Evolutionary conservation across 495 filamentous ascomycete genomes (phyloP).

Genomic region (Aspergillus sclerotioniger): DNA sequence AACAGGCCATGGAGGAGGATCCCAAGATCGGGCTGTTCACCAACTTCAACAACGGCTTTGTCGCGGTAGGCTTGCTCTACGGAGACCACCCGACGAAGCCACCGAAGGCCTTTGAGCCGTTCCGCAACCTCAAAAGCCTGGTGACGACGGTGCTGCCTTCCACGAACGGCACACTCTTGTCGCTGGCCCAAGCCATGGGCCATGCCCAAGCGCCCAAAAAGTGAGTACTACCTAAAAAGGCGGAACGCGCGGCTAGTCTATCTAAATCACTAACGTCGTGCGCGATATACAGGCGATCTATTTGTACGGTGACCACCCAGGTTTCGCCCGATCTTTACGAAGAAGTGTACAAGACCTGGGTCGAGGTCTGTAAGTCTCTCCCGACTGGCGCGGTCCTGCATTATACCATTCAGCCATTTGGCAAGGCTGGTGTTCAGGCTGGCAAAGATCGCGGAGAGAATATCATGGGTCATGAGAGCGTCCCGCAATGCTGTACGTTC

Average conservation of each 20-base stretch:
- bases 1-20: constrained; percentile 3
- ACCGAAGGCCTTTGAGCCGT: constrained; percentile 21
- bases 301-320: constrained; percentile 15
- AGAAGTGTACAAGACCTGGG: constrained; percentile 15
- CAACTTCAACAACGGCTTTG: constrained; percentile 19
- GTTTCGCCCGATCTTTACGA: constrained; percentile 18
- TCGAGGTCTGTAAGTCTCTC: constrained; percentile 1
- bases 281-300: constrained; percentile 9
- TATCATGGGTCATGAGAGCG: constrained; percentile 18
- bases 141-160: constrained; percentile 10
- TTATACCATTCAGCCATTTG: constrained; percentile 18
- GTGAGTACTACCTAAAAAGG: not conserved
- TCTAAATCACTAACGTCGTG: not conserved
- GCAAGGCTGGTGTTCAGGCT: constrained; percentile 12
- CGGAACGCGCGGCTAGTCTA: not conserved
- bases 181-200: constrained; percentile 12
- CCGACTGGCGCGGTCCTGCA: constrained; percentile 4
- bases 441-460: constrained; percentile 19
- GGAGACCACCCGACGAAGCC: constrained; percentile 17
- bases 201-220: not conserved
- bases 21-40: constrained; percentile 21
- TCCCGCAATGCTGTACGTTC: constrained; percentile 17
- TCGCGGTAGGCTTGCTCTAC: constrained; percentile 27
- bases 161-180: constrained; percentile 14
- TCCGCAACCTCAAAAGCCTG: constrained; percentile 18